Conservation (phyloP, 2,329 filamentous ascomycete genomes). For the Fusarium sp. region DNA sequence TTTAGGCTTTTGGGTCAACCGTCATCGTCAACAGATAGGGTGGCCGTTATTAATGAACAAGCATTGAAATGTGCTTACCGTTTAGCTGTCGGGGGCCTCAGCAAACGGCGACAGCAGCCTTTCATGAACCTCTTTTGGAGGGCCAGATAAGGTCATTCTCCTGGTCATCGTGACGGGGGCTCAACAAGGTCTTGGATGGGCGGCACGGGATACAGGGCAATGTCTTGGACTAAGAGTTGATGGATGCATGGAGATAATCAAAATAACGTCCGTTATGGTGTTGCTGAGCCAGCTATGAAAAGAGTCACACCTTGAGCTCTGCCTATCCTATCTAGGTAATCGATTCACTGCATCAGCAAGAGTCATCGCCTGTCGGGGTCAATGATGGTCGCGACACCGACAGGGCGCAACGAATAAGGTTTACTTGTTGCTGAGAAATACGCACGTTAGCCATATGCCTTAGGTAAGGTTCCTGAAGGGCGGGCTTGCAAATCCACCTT, state of each 20-base stretch:
- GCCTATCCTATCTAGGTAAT: constrained; percentile 26
- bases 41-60: constrained; percentile 2
- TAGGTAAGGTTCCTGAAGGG: constrained; percentile 23
- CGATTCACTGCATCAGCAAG: constrained; percentile 23
- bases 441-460: constrained; percentile 17
- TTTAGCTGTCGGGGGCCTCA: constrained; percentile 29
- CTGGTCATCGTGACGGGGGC: constrained; percentile 40
- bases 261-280: constrained; percentile 5
- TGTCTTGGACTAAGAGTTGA: constrained; percentile 33
- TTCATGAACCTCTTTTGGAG: constrained; percentile 3
- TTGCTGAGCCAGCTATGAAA: constrained; percentile 21
- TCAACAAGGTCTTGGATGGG: constrained; percentile 22
- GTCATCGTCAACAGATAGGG: neutral
- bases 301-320: constrained; percentile 33
- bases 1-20: constrained; percentile 15
- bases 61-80: constrained; percentile 13
- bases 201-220: constrained; percentile 39
- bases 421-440: constrained; percentile 44
- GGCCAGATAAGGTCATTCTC: constrained; percentile 32
- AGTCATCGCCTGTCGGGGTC: constrained; percentile 39
- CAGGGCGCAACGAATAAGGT: constrained; percentile 38
- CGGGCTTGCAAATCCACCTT: constrained; percentile 38
- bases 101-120: constrained; percentile 13
- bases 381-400: constrained; percentile 33
- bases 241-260: constrained; percentile 28